Base-by-base conservation (phyloP, 169 alveolate genomes). In the Babesia sp. region DNA sequence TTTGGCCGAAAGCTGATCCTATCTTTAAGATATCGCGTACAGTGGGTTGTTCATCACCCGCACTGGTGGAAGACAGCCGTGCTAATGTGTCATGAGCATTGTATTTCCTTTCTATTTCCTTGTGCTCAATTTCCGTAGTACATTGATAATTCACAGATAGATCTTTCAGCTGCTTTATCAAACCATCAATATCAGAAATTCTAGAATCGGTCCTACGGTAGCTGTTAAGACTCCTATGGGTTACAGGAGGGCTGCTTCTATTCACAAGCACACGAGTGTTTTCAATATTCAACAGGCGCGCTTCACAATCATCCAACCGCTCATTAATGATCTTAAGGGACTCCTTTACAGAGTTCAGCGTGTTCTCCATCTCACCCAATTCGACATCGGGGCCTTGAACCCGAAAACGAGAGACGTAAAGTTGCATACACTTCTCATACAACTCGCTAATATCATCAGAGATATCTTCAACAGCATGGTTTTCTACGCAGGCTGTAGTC, bases 281-380 rank as follows among this genome's bases (percentile, higher is more conserved):
- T 37, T 72, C 83, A 0, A 61, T 11, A 7, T 12, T 16, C 16
- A 11, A 14, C 14, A 72, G 8, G 16, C 14, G 16, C 9, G 11
- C 24, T 33, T 72, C 83, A 24, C 42, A 72, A 3, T 45, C 42
- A 59, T 72, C 74, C 45, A 72, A 34, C 18, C 28, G 29, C 1
- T 72, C 28, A 18, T 60, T 57, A 0, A 72, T 4, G 11, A 14
- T 3, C 39, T 24, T 34, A 5, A 72, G 12, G 5, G 42, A 26
- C 14, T 53, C 70, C 22, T 34, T 36, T 2, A 55, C 29, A 2
- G 57, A 50, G 37, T 69, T 53, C 7, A 69, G 20, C n/a, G 57
- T 44, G 34, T 29, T 22, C 50, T 69, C 79, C 57, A 69, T 51
- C 7, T 69, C 79, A 9, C 18, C 26, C 5, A 69, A 29, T 12